These are phyloP conservation scores for Aspergillus floridensis DNA, from an alignment of 2,329 filamentous ascomycete genomes.

Conservation along the genomic window DNA sequence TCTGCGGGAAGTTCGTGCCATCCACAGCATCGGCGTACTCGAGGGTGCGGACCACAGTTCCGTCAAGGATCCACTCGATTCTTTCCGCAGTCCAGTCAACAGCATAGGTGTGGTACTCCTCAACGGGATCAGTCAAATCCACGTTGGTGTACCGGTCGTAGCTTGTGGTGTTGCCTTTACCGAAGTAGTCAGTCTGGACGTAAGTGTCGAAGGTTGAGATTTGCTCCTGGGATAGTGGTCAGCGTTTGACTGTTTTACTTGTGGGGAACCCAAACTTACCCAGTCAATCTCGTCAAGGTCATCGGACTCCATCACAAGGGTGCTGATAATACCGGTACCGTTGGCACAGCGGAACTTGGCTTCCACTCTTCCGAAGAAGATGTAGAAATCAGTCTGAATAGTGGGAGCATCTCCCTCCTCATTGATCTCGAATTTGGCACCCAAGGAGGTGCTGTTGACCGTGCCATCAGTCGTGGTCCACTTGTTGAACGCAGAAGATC, in stretches of 20 bases:
- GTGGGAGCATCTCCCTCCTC: conserved; percentile 80
- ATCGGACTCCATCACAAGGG: conserved; percentile 85
- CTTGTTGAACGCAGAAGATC: conserved; percentile 52
- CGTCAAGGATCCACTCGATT: conserved; percentile 66
- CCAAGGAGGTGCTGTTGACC: conserved; percentile 64
- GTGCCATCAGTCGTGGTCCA: conserved; percentile 68
- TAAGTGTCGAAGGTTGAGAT: conserved; percentile 32
- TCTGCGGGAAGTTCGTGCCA: conserved; percentile 65
- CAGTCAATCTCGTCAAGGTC: conserved; percentile 94
- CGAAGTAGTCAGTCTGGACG: conserved; percentile 88
- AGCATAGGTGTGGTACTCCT: conserved; percentile 45
- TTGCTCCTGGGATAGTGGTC: conserved; percentile 29
- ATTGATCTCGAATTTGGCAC: conserved; percentile 76
- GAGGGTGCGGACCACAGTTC: conserved; percentile 59
- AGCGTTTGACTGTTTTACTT: conserved; percentile 53
- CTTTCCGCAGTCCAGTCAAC: conserved; percentile 65
- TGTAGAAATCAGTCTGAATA: conserved; percentile 86
- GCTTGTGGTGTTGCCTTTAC: conserved; percentile 74
- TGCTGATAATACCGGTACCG: conserved; percentile 90
- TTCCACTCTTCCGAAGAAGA: conserved; percentile 94
- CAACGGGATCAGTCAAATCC: conserved; percentile 57
- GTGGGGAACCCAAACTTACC: conserved; percentile 69
- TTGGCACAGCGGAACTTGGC: conserved; percentile 81
- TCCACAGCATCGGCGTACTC: conserved; percentile 57
- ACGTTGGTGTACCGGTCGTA: conserved; percentile 87